Evolutionary conservation across 2,329 filamentous ascomycete genomes (phyloP).

Genomic region (Pestalotiopsis sp.): DNA sequence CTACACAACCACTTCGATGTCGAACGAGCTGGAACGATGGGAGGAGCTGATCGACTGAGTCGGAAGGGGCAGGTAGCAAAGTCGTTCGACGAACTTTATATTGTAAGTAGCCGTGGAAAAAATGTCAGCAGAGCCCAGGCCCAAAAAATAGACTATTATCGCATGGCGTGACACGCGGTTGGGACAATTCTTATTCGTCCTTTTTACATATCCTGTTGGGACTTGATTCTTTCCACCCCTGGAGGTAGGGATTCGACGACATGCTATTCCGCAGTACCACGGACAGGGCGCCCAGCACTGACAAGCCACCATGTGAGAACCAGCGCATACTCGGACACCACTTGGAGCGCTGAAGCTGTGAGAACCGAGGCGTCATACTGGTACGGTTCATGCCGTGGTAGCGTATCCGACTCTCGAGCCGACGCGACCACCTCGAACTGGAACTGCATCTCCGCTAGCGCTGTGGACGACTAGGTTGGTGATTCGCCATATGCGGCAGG

Average conservation of each 20-base stretch:
- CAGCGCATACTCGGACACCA: background rate
- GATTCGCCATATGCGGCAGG: conserved; percentile 8
- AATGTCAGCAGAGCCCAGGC: background rate
- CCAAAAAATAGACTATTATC: background rate
- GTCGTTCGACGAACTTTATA: conserved; percentile 1
- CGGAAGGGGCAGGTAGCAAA: conserved; percentile 6
- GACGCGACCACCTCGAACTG: background rate
- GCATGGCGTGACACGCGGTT: conserved; percentile 6
- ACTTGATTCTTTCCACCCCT: background rate
- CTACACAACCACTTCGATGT: background rate
- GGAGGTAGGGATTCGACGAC: background rate
- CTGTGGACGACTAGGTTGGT: conserved; percentile 3
- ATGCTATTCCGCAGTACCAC: background rate
- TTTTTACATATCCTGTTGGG: background rate
- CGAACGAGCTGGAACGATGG: conserved; percentile 6
- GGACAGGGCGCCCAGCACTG: background rate
- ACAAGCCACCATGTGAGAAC: background rate
- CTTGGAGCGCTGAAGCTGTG: background rate
- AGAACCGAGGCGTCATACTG: background rate
- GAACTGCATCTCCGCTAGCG: conserved; percentile 15
- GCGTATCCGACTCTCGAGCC: background rate
- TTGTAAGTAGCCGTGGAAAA: background rate
- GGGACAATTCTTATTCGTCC: conserved; percentile 1
- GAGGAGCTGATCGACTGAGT: background rate
- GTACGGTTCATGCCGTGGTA: background rate